These are phyloP conservation scores for Bacterosira constricta DNA, from an alignment of 108 stramenopile species.

Conservation along the genomic window DNA sequence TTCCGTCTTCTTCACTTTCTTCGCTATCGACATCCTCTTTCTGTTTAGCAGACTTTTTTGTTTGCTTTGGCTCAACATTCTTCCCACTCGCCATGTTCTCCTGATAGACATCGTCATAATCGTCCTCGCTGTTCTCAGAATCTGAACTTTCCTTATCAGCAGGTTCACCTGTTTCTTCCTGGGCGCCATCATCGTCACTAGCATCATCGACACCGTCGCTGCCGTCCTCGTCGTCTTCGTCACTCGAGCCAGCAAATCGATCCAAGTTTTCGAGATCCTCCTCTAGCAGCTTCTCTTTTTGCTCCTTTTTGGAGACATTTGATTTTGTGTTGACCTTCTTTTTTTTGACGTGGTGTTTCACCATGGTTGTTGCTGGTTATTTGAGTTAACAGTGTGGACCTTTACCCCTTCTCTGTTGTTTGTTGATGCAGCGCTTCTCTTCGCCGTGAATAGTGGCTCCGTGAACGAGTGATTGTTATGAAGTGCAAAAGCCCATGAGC, in stretches of 20 bases:
- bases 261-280: conserved; percentile 56
- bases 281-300: conserved; percentile 12
- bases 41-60: no score
- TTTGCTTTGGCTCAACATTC: no score
- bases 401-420: no score
- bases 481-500: no score
- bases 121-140: conserved; percentile 11
- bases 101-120: conserved; percentile 29
- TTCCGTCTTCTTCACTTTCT: conserved; percentile 16
- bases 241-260: conserved; percentile 87
- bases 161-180: not conserved
- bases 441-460: no score
- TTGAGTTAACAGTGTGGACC: no score
- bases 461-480: no score
- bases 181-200: conserved; percentile 23
- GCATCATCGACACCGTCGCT: conserved; percentile 22
- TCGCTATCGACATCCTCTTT: conserved; percentile 32
- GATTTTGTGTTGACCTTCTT: not conserved
- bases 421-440: no score
- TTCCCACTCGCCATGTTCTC: conserved; percentile 5
- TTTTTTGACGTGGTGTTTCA: not conserved
- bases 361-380: no score
- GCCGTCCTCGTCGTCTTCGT: conserved; percentile 23
- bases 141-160: conserved; percentile 19
- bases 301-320: conserved; percentile 7